Base-by-base conservation (phyloP, 2,329 filamentous ascomycete genomes). In the Botrytis cinerea region DNA sequence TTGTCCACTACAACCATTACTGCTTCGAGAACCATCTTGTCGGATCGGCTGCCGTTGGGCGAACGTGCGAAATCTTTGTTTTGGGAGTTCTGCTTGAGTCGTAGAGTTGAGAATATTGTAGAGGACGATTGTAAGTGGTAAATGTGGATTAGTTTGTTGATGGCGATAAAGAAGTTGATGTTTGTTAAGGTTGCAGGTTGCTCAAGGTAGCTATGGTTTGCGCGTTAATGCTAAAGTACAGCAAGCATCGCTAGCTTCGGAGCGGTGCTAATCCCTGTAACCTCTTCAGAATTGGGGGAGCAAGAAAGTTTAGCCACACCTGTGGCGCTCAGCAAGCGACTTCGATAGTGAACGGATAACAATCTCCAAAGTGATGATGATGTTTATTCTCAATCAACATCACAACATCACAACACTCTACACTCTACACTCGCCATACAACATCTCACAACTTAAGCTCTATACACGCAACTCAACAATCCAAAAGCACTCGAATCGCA, bases 1-100 rank as follows among this genome's bases (percentile, higher is more conserved):
- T 98, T 99, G 89, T 99, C 96, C 81, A 98, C 94, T 88, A 98
- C 91, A 84, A 99, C 93, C 95, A 99, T 98, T 76, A 97, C 97
- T 86, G 96, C 97, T 91, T 99, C 96, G 84, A 99, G 91, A 85
- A 92, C 93, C 96, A 99, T 99, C 82, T 88, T 95, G 90, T 45
- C 60, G 43, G 38, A 61, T 66, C 54, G 35, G n/a, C 72, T 72
- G 69, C 60, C 32, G 62, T 61, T 43, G 10, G 71, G 64, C 71
- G 28, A 69, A 51, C 62, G 45, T 73, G 71, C 54, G 63, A 28
- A 28, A 54, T 35, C 20, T 28, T 70, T 48, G 6, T 28, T 60
- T 43, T 22, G 32, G 59, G 38, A 70, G 67, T 20, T 45, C 18
- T 32, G 5, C 12, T 20, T n/a, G 22, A 32, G 35, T 45, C 8